Evolutionary conservation across 495 filamentous ascomycete genomes (phyloP), one percentile per base, ranked within the genome.

Genomic region (Neohortaea acidophila): DNA sequence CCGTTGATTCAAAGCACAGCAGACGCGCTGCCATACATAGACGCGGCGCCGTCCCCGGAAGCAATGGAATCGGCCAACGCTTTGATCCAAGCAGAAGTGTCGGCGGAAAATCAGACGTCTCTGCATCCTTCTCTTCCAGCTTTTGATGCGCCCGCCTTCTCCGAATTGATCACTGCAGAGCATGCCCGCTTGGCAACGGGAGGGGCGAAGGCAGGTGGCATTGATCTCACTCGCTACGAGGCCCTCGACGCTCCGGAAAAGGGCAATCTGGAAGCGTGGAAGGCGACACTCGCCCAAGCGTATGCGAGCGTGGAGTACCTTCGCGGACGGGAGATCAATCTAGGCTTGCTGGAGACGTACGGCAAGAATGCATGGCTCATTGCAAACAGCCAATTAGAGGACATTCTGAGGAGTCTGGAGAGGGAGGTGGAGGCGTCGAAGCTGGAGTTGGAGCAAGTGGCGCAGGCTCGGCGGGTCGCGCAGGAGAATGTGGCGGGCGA

Each of bases 281-380:
- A 6, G 33, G 20, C 53, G 24, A 31, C 58, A 48, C 36, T 52
- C 30, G 14, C 40, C 48, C 57, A 59, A 28, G 70, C 82, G 30
- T 82, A 84, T 63, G 65, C 70, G 0, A 66, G 71, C 5, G 70
- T 70, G 33, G 64, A 68, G 0, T 82, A 92, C 58, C 63, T 93
- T 10, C 53, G 66, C 1, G 59, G 61, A 14, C 75, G 84, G 3
- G 65, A 71, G 19, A 62, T 72, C 20, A 79, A 91, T 52, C 69
- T 93, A 15, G 61, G 68, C 3, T 66, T 89, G 8, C 71, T 94
- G 8, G 81, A 86, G 48, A 66, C 67, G 43, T 74, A 73, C 60
- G 86, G 85, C 51, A 84, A 81, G 63, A 93, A 91, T 59, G 79
- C 81, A 10, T 94, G 87, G 86, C 62, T 96, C 38, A 66, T 92